Base-by-base conservation (phyloP, 1,139 yeast species). In the Yamadazyma jaroonii region DNA sequence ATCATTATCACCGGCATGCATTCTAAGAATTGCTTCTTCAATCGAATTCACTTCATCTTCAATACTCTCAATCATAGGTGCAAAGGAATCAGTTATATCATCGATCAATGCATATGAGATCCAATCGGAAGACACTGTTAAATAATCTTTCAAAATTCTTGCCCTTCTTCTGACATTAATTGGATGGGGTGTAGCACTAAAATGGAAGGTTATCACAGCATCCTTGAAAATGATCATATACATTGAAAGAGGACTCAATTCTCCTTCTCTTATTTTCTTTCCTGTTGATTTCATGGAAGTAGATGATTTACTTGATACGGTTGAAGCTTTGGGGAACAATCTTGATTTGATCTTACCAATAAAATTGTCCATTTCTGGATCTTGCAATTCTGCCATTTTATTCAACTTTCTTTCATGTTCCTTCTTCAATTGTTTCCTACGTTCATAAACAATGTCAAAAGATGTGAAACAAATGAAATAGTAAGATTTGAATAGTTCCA, bases 21-120 rank as follows among this genome's bases (percentile, higher is more conserved):
- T 84, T 39, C 75, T 73, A 48, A 90, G 67, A 41, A 92, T 92
- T 7, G 90, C 84, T 56, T 92, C 97, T 52, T 92, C 98, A 43
- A 92, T 92, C 11, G 80, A 74, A 56, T 89, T 89, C 9, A 92
- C 95, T 52, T 92, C 98, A 39, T 83, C 87, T 56, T 92, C 97
- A 37, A 92, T 88, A 33, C 92, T 79, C 43, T 87, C 95, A 48
- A 92, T 90, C 82, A 92, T 81, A 1, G 98, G 98, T 0, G 95
- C 97, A 70, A 88, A 92, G 0, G 95, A 94, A 67, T 92, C 98
- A 1, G 97, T 90, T 45, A 92, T 88, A 58, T 92, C 97, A 66
- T 92, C 98, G 54, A 92, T 89, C 46, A 92, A 68, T 0, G 98
- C 98, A 63, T 92, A 92, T 3, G 96, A 92, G 35, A 92, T 84